phyloP scores from a whole-genome alignment of 2,329 filamentous ascomycete species.

The Fusarium beomiforme region DNA sequence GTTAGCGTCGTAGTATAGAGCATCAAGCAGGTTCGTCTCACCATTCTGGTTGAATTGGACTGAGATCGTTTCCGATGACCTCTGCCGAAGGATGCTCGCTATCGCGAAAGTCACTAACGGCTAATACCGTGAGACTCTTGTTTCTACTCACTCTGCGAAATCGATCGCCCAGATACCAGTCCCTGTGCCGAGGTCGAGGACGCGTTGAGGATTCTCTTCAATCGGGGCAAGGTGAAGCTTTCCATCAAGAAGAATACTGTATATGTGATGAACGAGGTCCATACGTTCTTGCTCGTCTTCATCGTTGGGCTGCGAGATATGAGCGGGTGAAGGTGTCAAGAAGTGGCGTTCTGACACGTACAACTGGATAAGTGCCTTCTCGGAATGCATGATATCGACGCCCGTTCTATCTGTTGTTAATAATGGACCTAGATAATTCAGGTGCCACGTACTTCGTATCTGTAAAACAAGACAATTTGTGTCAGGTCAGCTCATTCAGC shows the following conservation, averaged over 20 bases:
- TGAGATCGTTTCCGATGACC: conserved; percentile 22
- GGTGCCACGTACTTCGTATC: conserved; percentile 11
- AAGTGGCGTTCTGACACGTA: neutral
- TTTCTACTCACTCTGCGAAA: conserved; percentile 18
- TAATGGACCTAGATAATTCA: neutral
- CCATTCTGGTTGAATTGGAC: conserved; percentile 28
- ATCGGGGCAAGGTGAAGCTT: conserved; percentile 25
- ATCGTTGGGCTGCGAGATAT: conserved; percentile 15
- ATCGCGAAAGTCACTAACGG: neutral
- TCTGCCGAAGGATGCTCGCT: conserved; percentile 22
- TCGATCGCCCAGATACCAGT: conserved; percentile 31
- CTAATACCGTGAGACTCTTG: neutral
- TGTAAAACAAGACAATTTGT: neutral
- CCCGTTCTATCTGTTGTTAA: conserved; percentile 1
- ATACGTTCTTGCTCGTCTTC: conserved; percentile 24
- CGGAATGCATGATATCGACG: conserved; percentile 30
- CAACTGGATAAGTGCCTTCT: conserved; percentile 19
- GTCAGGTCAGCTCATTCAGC: accelerated
- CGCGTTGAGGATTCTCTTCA: neutral
- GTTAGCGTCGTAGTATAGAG: accelerated
- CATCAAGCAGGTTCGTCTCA: neutral
- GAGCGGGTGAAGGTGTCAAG: neutral
- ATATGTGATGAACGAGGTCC: conserved; percentile 30
- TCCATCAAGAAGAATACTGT: conserved; percentile 16
- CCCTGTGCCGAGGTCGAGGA: conserved; percentile 28